Evolutionary conservation across 805 yeast genomes (phyloP), one percentile per base, ranked within the genome.

Genomic region (Yarrowia porcina): DNA sequence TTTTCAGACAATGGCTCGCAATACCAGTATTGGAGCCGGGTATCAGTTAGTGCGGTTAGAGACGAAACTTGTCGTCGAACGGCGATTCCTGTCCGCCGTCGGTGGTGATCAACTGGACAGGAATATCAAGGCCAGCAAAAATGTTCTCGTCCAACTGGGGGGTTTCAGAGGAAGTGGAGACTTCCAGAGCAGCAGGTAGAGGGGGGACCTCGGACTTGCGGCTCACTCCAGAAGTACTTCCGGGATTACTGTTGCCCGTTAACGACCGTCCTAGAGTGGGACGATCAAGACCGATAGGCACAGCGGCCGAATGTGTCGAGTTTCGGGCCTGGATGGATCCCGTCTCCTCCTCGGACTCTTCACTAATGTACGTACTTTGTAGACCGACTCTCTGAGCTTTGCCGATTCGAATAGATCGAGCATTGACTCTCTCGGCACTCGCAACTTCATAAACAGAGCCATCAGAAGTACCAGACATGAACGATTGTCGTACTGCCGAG

Each of bases 381-480:
- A 56, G 36, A 1, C 61, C 61, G 30, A 56, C 30, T 13, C 23
- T 13, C 30, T 56, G 49, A 17, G 49, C 28, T 49, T 60, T 64
- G 38, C 67, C 68, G 13, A 80, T 65, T 76, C 75, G 59, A 73
- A 81, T 41, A 21, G 69, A 67, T 27, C 66, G 67, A 11, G 70
- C 71, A 15, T 65, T 64, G 47, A 63, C 61, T 25, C 71, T 60
- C 60, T 64, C 65, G 12, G 63, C 56, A 17, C 64, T 38, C n/a
- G 35, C 61, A n/a, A 35, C 54, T 45, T 39, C 61, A 17, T 56
- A 56, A 10, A 41, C 61, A 4, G 39, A 28, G 11, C 38, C 49
- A 38, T 39, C 61, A 3, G 61, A 56, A 12, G 47, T 41, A 6
- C 49, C 61, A 13, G 36, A 39, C 38, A 32, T 32, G 36, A 41